These are phyloP conservation scores for Chloropicon primus DNA, from an alignment of 139 green algal species.

Conservation along the genomic window DNA sequence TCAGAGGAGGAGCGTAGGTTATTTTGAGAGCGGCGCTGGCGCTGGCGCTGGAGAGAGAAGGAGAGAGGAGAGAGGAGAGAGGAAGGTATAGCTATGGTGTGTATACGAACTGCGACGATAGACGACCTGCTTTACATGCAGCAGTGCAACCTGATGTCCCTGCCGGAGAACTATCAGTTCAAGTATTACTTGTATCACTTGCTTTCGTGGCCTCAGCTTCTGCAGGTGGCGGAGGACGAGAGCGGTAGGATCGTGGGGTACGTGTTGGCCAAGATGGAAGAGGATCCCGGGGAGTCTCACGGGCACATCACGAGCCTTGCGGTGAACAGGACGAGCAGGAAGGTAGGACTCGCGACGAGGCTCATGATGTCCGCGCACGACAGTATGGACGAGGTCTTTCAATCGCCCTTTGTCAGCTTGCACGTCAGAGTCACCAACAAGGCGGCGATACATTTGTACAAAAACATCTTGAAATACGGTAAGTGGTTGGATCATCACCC, in stretches of 20 bases:
- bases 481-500: neutral
- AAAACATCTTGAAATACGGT: conserved; percentile 74
- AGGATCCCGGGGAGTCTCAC: conserved; percentile 44
- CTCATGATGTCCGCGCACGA: conserved; percentile 85
- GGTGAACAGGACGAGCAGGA: conserved; percentile 84
- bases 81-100: conserved; percentile 71
- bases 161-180: conserved; percentile 91
- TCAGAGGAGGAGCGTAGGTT: no score
- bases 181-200: conserved; percentile 99
- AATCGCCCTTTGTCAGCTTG: conserved; percentile 79
- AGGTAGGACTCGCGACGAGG: conserved; percentile 86
- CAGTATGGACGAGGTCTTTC: conserved; percentile 69
- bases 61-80: no score
- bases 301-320: conserved; percentile 97
- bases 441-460: conserved; percentile 92
- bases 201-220: conserved; percentile 92
- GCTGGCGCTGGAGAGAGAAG: no score
- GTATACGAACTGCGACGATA: conserved; percentile 73
- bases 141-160: conserved; percentile 85
- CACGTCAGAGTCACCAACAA: conserved; percentile 94
- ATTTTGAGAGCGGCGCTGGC: no score
- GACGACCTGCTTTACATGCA: conserved; percentile 94
- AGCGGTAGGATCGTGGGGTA: conserved; percentile 95
- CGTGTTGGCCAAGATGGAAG: conserved; percentile 93
- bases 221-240: conserved; percentile 95